A percentile compares a stretch with the other conserved stretches of the same genome.
phyloP scores from a whole-genome alignment of 805 yeast genomes.

The Scheffersomyces coipomensis region DNA sequence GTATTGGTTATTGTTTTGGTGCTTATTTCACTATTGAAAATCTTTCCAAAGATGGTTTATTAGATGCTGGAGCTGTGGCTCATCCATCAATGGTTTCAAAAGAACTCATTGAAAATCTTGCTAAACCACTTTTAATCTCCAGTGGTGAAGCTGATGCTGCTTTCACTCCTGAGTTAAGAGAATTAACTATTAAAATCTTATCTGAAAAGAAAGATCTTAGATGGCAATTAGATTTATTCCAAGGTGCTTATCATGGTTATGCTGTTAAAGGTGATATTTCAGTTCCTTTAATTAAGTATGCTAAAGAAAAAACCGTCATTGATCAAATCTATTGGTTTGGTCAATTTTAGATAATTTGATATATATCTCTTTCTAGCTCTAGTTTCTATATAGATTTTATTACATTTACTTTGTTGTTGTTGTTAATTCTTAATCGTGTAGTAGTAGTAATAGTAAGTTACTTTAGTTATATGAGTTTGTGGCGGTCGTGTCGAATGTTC shows the following conservation, averaged over 20 bases:
- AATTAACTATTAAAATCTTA: conserved; percentile 57
- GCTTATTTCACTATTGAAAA: conserved; percentile 66
- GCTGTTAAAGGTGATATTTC: conserved; percentile 73
- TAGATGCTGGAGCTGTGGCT: conserved; percentile 64
- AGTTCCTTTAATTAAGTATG: conserved; percentile 53
- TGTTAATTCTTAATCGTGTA: too few relatives aligned
- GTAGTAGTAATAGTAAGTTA: too few relatives aligned
- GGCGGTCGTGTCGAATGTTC: too few relatives aligned
- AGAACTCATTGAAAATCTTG: conserved; percentile 61
- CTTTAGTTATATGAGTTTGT: too few relatives aligned
- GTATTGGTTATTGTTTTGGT: conserved; percentile 84
- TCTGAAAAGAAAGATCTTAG: conserved; percentile 34
- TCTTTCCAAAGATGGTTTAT: conserved; percentile 33
- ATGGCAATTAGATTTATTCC: conserved; percentile 61
- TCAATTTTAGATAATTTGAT: not conserved
- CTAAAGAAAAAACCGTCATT: conserved; percentile 62
- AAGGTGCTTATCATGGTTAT: conserved; percentile 74
- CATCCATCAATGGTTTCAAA: conserved; percentile 79
- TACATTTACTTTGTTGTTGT: too few relatives aligned
- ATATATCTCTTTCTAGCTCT: too few relatives aligned
- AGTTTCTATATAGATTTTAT: too few relatives aligned
- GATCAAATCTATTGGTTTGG: conserved; percentile 37
- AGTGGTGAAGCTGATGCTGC: conserved; percentile 73
- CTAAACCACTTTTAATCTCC: conserved; percentile 60
- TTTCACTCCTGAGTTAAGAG: conserved; percentile 66